phyloP scores from a whole-genome alignment of 1,139 yeast species.

The Sugiyamaella castrensis region DNA sequence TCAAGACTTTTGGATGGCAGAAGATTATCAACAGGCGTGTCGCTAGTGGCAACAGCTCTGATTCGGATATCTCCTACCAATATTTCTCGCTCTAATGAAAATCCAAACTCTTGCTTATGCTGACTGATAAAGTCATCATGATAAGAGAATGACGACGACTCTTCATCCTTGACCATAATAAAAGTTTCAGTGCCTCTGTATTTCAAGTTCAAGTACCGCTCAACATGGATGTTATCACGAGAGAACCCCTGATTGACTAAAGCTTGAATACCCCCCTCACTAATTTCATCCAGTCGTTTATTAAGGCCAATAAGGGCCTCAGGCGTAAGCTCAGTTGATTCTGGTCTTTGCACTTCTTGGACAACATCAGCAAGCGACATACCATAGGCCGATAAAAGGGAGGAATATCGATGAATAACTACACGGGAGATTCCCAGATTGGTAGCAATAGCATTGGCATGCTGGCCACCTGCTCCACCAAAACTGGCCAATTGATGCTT shows the following conservation, averaged over 20 bases:
- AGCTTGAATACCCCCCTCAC: constrained; percentile 37
- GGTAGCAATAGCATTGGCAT: constrained; percentile 48
- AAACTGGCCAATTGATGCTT: constrained; percentile 48
- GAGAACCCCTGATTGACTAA: constrained; percentile 49
- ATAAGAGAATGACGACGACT: constrained; percentile 27
- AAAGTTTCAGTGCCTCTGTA: constrained; percentile 88
- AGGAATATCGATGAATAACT: constrained; percentile 48
- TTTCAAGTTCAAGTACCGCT: constrained; percentile 70
- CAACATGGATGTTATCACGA: constrained; percentile 43
- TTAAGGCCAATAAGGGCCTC: constrained; percentile 34
- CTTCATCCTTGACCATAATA: constrained; percentile 56
- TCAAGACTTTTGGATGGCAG: constrained; percentile 24
- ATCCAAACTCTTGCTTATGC: constrained; percentile 71
- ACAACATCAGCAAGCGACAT: constrained; percentile 54
- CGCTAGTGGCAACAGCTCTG: constrained; percentile 54
- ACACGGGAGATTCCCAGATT: constrained; percentile 45
- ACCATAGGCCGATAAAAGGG: constrained; percentile 51
- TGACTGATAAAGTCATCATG: constrained; percentile 41
- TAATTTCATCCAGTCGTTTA: constrained; percentile 40
- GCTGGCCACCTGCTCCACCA: constrained; percentile 59
- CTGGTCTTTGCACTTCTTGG: constrained; percentile 60
- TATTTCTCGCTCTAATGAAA: constrained; percentile 57
- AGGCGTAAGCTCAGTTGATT: constrained; percentile 37
- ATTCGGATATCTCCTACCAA: constrained; percentile 83
- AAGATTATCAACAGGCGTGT: constrained; percentile 24